These are phyloP conservation scores for Agrocybe pediades DNA, from an alignment of 768 basidiomycete species.

Conservation along the genomic window DNA sequence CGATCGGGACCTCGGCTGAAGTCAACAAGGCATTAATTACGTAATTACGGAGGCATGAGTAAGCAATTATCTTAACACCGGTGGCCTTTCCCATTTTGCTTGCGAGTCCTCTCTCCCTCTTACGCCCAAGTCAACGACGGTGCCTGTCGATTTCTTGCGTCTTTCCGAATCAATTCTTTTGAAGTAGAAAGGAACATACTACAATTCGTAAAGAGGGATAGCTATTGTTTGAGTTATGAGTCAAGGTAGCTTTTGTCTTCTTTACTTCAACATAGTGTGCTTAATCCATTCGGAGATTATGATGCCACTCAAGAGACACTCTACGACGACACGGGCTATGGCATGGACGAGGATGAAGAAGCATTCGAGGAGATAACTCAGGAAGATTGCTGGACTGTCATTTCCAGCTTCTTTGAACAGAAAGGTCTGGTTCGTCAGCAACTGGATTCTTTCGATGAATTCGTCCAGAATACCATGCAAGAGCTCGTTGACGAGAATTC, in stretches of 20 bases:
- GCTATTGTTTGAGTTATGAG: conserved; percentile 39
- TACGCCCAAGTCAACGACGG: not conserved
- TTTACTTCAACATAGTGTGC: conserved; percentile 25
- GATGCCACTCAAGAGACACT: conserved; percentile 52
- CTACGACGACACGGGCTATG: conserved; percentile 64
- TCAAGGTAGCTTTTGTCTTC: conserved; percentile 46
- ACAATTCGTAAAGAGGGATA: not conserved
- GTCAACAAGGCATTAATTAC: too few relatives aligned
- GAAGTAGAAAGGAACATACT: not conserved
- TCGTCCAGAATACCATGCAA: conserved; percentile 99
- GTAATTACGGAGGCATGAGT: not conserved
- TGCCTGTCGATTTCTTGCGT: not conserved
- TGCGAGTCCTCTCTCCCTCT: not conserved
- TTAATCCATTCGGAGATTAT: conserved; percentile 46
- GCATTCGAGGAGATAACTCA: conserved; percentile 83
- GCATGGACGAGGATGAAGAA: conserved; percentile 62
- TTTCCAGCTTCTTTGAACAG: conserved; percentile 94
- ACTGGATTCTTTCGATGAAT: conserved; percentile 97
- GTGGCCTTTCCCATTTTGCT: not conserved
- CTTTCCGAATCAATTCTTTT: not conserved
- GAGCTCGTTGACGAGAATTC: conserved; percentile 96
- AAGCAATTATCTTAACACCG: not conserved
- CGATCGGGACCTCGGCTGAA: too few relatives aligned
- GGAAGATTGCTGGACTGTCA: conserved; percentile 95
- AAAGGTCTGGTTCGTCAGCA: conserved; percentile 98